Evolutionary conservation across 1,284 basidiomycete genomes (phyloP), one percentile per base, ranked within the genome.

Genomic region (Macrocystidia cucumis): DNA sequence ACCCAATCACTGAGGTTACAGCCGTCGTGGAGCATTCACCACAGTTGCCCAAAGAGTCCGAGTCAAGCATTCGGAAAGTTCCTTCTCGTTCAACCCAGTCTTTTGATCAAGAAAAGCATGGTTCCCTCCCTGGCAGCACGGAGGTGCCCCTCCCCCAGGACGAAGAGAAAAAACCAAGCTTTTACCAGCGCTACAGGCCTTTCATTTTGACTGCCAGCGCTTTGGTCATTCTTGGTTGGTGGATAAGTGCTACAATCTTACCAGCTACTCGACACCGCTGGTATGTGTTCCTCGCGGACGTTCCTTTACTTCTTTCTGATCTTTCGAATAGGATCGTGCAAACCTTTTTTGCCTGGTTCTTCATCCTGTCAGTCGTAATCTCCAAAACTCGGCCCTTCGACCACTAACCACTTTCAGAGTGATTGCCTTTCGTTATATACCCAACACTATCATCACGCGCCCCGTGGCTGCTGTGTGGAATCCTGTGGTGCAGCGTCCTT

Each of bases 381-480:
- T 27, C n/a, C 14, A 13, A 17, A 12, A 16, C 11, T 12, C 9
- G 14, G 11, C 19, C 11, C 11, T 16, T 9, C 19, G 12, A 25
- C 5, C 17, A 16, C 21, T 20, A n/a, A 18, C 19, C 26, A 25
- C 41, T n/a, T n/a, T 29, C 39, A 84, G 79, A 8, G 67, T 84
- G 43, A 87, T 88, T 44, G 80, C 77, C 1, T 89, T 86, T 67
- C 74, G 84, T 12, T 88, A 74, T 57, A 77, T 90, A 42, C 83
- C 85, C 41, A 78, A 72, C 54, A 68, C 71, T 3, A 62, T 76
- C 17, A 63, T 88, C 32, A 70, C 81, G 17, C 63, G 63, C 25
- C 87, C 87, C 9, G 65, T 90, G 30, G 60, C 62, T 22, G 72
- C 74, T 8, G 54, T 84, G 19, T 90, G 83, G 83, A 40, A 63